phyloP scores from a whole-genome alignment of 2,329 filamentous ascomycete species.

The Xylaria sp. region DNA sequence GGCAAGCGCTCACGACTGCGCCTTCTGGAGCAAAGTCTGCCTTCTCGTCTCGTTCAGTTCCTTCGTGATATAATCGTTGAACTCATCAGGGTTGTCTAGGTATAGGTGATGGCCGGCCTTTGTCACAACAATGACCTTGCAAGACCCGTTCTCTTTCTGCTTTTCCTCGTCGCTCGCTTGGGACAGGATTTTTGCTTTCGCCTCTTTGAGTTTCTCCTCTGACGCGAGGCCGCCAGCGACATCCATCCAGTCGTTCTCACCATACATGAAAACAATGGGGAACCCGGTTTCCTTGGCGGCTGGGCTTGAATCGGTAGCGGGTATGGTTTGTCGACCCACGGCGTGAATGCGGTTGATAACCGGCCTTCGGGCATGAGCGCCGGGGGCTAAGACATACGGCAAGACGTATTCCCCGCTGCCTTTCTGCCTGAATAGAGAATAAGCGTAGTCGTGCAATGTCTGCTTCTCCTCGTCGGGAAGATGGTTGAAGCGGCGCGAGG shows the following conservation, averaged over 20 bases:
- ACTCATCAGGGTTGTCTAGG: constrained; percentile 63
- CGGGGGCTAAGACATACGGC: constrained; percentile 89
- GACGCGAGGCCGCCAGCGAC: constrained; percentile 82
- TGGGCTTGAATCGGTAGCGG: constrained; percentile 41
- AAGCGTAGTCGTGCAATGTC: constrained; percentile 90
- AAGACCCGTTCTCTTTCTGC: constrained; percentile 74
- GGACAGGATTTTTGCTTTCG: constrained; percentile 63
- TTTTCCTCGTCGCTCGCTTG: constrained; percentile 71
- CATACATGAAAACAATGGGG: constrained; percentile 93
- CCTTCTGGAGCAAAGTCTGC: constrained; percentile 35
- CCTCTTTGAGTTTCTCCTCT: constrained; percentile 76
- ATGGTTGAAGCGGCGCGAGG: constrained; percentile 87
- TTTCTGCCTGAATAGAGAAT: constrained; percentile 89
- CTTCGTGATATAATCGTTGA: constrained; percentile 58
- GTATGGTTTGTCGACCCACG: constrained; percentile 73
- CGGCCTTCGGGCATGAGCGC: constrained; percentile 87
- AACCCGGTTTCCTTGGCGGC: constrained; percentile 65
- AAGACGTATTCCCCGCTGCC: constrained; percentile 94
- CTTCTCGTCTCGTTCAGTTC: constrained; percentile 59
- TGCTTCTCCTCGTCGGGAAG: constrained; percentile 80
- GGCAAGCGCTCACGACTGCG: background rate
- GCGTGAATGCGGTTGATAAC: constrained; percentile 85
- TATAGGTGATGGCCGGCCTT: constrained; percentile 66
- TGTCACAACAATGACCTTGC: constrained; percentile 78
- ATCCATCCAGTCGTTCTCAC: constrained; percentile 99